A percentile compares a stretch with the other conserved stretches of the same genome.
phyloP scores from a whole-genome alignment of 2,329 filamentous ascomycete genomes.

The Colletotrichum tanaceti region DNA sequence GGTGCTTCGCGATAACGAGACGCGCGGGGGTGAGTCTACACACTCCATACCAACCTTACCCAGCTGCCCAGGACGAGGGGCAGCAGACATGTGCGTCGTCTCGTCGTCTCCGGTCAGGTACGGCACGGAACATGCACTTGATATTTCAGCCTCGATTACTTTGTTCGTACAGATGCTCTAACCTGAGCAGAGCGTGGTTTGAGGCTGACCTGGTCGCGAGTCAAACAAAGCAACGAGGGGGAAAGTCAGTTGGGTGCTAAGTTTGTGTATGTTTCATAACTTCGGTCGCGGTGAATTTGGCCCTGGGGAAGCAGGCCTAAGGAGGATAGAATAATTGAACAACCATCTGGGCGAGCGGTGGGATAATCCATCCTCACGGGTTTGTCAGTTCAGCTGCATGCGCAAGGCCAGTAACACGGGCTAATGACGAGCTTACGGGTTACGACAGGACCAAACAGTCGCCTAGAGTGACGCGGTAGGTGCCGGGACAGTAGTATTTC shows the following conservation, averaged over 20 bases:
- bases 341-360: slow-evolving; percentile 10
- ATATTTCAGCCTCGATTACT: not conserved
- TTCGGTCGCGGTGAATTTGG: not conserved
- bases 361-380: slow-evolving; percentile 4
- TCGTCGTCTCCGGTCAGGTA: slow-evolving; percentile 3
- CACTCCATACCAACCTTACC: not conserved
- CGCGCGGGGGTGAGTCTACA: slow-evolving; percentile 14
- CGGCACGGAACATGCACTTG: slow-evolving; percentile 16
- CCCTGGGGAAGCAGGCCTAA: not conserved
- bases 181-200: slow-evolving; percentile 17
- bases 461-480: not conserved
- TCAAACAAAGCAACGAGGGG: not conserved
- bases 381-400: not conserved
- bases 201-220: slow-evolving; percentile 20
- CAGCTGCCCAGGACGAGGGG: not conserved
- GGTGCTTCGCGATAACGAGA: not conserved
- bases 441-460: no score
- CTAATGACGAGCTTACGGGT: not conserved
- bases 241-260: not conserved
- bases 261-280: not conserved
- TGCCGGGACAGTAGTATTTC: slow-evolving; percentile 1
- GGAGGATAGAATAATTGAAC: slow-evolving; percentile 10
- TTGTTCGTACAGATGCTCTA: not conserved
- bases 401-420: not conserved
- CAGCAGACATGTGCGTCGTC: slow-evolving; percentile 5